Percentiles rank a stretch among this genome's conserved stretches.
Evolutionary conservation across 257 asterid species (phyloP).

Genomic region (Petunia secreta): DNA sequence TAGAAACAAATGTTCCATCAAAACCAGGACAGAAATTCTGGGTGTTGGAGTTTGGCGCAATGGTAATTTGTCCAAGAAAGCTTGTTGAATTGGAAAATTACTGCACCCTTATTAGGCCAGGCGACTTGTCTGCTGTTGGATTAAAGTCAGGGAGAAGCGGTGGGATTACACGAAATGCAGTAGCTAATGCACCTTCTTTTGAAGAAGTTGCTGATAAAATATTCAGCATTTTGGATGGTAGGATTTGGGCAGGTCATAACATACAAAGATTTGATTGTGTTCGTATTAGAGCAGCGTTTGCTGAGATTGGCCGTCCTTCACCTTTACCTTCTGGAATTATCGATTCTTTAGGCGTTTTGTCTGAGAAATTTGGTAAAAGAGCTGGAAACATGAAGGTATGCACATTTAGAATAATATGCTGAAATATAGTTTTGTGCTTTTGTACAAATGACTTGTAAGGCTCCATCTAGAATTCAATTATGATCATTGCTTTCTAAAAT

Average conservation of each 20-base stretch:
- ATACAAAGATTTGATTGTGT: conserved; percentile 87
- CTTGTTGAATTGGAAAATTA: conserved; percentile 78
- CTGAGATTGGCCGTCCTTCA: conserved; percentile 53
- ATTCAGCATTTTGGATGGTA: conserved; percentile 73
- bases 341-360: conserved; percentile 75
- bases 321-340: conserved; percentile 75
- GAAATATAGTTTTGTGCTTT: no score
- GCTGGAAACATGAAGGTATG: conserved; percentile 98
- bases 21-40: conserved; percentile 61
- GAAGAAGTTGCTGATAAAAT: conserved; percentile 75
- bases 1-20: conserved; percentile 84
- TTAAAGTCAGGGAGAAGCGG: conserved; percentile 51
- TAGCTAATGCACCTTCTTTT: conserved; percentile 69
- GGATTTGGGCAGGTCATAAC: conserved; percentile 96
- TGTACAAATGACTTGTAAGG: no score
- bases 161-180: conserved; percentile 77
- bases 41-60: conserved; percentile 88
- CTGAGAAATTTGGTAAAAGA: conserved; percentile 75
- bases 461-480: background rate
- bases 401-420: background rate
- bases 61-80: conserved; percentile 72
- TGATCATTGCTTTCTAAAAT: background rate
- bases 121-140: conserved; percentile 62
- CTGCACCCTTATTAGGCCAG: conserved; percentile 79
- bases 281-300: conserved; percentile 74